Percentiles rank a stretch among this genome's conserved stretches.
Evolutionary conservation across 345 rosid genomes (phyloP).

Genomic region (Eucalyptus pauciflora): DNA sequence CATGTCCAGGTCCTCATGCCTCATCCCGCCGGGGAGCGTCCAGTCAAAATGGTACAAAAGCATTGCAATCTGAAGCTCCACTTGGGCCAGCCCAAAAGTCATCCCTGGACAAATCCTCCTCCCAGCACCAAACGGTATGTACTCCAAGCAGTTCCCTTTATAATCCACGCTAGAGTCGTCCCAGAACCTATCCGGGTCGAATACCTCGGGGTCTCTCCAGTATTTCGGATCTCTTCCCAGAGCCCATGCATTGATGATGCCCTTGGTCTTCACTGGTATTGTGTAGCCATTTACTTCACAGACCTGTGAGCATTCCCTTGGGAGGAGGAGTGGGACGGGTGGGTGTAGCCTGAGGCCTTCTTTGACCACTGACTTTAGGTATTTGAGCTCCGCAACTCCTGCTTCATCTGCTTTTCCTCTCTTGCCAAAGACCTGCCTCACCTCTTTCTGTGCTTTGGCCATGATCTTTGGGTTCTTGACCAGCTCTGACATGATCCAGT

Average conservation of each 20-base stretch:
- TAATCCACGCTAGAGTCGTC: neutral
- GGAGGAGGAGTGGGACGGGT: slow-evolving; percentile 3
- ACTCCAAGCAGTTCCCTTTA: neutral
- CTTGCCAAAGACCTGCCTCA: neutral
- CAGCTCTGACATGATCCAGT: slow-evolving; percentile 18
- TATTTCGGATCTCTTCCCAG: slow-evolving; percentile 15
- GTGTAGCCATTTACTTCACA: slow-evolving; percentile 8
- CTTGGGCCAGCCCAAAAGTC: neutral
- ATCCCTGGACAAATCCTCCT: slow-evolving; percentile 18
- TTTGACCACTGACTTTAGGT: slow-evolving; percentile 7
- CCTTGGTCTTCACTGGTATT: slow-evolving; percentile 5
- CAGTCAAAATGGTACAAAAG: slow-evolving; percentile 33
- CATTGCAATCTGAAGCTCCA: slow-evolving; percentile 5
- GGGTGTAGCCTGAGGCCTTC: slow-evolving; percentile 14
- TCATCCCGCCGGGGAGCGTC: slow-evolving; percentile 16
- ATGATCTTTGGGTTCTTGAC: slow-evolving; percentile 13
- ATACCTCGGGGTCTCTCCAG: slow-evolving; percentile 18
- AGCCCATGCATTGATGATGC: slow-evolving; percentile 21
- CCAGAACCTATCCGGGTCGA: slow-evolving; percentile 11
- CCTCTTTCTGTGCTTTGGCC: slow-evolving; percentile 16
- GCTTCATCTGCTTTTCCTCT: slow-evolving; percentile 6
- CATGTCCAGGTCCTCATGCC: slow-evolving; percentile 21
- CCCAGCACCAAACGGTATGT: slow-evolving; percentile 18
- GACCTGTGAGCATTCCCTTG: neutral
- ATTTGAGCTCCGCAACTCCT: slow-evolving; percentile 1